Conservation (phyloP, 2,329 filamentous ascomycete genomes). For the Chrysosporium keratinophilum region DNA sequence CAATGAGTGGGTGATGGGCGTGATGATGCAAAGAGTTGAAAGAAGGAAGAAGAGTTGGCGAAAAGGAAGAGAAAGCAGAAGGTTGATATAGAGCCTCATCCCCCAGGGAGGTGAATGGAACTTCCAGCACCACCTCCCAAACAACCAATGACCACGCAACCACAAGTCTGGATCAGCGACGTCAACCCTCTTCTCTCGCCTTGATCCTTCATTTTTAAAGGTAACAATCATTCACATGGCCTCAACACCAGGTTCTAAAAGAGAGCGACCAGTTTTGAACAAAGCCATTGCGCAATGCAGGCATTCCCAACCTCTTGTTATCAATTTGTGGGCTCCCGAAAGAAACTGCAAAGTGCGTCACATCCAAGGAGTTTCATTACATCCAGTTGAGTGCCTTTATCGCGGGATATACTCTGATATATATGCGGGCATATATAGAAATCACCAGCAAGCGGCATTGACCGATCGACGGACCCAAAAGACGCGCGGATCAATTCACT, state of each 20-base stretch:
- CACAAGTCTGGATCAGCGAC: neutral
- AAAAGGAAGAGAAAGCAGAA: neutral
- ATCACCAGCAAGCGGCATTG: neutral
- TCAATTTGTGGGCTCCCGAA: slow-evolving; percentile 1
- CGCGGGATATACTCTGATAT: neutral
- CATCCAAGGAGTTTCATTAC: neutral
- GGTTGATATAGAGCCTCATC: neutral
- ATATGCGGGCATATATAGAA: neutral
- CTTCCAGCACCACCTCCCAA: neutral
- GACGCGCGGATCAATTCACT: neutral
- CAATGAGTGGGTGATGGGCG: neutral
- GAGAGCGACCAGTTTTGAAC: neutral
- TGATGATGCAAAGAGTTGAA: neutral
- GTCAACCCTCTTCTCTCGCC: neutral
- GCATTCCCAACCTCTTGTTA: neutral
- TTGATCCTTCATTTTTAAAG: too few species aligned
- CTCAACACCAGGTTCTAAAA: neutral
- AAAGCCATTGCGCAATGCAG: slow-evolving; percentile 1
- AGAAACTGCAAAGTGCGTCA: neutral
- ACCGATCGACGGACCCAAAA: neutral
- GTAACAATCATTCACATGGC: neutral
- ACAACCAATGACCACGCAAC: neutral
- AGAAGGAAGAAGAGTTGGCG: neutral
- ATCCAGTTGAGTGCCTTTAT: neutral
- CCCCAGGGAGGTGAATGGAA: neutral